Evolutionary conservation across 345 rosid species (phyloP), one percentile per base, ranked within the genome.

Genomic region (Arabidopsis suecica): DNA sequence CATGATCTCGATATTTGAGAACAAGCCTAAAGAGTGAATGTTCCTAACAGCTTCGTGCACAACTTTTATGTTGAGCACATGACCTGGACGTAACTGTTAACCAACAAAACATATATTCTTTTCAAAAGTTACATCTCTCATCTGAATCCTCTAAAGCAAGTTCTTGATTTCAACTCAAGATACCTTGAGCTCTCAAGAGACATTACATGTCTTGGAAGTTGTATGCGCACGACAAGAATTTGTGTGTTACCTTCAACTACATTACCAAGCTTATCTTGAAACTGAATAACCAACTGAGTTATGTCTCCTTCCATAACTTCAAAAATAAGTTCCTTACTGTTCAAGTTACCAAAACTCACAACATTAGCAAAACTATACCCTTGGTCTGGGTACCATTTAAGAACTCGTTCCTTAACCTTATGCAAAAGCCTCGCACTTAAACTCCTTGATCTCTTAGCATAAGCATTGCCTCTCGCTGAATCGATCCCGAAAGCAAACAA

Each of bases 251-350:
- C 97, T 78, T 93, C 93, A 59, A 91, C 89, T 5, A 88, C 88
- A 86, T 91, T 88, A 20, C 97, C 98, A 68, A 93, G 87, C 85
- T 93, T 89, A 83, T 93, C 97, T 42, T 76, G 89, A 80, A 84
- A 89, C 80, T 93, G 93, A 28, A 93, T 79, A 57, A 71, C 77
- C 69, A 89, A 62, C 83, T 82, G 86, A 2, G 98, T 91, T 42
- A 93, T 80, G 76, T 93, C 97, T 70, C 98, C 96, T 88, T 93
- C 98, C 74, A 86, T 83, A 54, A 91, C 89, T 84, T 93, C 97
- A 74, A 90, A 87, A 54, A 93, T 96, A 33, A 93, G 89, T 79
- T 91, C 97, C 53, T 83, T 87, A 0, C 84, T 83, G 68, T 89
- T 86, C 88, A 88, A 80, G 75, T 82, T 88, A 61, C 96, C 91